Evolutionary conservation across 352 stramenopile species (phyloP).

Genomic region (Phytopythium sindhum): DNA sequence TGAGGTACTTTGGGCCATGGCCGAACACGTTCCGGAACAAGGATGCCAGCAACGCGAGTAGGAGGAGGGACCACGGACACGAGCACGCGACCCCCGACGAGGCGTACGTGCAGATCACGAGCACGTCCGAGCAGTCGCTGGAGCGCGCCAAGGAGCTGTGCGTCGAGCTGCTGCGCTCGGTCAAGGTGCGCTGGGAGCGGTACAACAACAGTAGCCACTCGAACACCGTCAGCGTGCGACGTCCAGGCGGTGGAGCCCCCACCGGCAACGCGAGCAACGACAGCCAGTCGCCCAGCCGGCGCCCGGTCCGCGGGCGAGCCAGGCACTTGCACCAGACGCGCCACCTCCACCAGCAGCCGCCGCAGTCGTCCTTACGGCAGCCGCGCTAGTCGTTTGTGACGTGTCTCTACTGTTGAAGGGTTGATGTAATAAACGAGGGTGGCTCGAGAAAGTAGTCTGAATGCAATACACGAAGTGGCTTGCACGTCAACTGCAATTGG

Average conservation of each 20-base stretch:
- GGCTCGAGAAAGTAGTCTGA: too few relatives aligned
- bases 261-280: background rate
- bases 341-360: constrained; percentile 7
- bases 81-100: constrained; percentile 20
- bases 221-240: background rate
- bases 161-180: constrained; percentile 37
- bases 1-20: constrained; percentile 51
- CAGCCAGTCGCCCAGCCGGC: background rate
- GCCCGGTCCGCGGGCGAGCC: background rate
- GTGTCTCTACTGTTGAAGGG: too few relatives aligned
- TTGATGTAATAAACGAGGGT: too few relatives aligned
- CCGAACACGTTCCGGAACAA: constrained; percentile 22
- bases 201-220: constrained; percentile 7
- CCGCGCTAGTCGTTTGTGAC: background rate
- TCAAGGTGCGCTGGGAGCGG: constrained; percentile 60
- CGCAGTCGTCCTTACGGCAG: background rate
- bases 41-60: constrained; percentile 4
- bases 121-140: constrained; percentile 40
- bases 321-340: constrained; percentile 7
- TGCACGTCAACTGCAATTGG: too few relatives aligned
- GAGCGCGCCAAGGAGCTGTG: constrained; percentile 47
- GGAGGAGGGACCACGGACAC: background rate
- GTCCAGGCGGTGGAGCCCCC: background rate
- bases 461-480: too few relatives aligned
- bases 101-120: constrained; percentile 50